Base-by-base conservation (phyloP, 129 eudicot species). In the Flaveria bidentis region DNA sequence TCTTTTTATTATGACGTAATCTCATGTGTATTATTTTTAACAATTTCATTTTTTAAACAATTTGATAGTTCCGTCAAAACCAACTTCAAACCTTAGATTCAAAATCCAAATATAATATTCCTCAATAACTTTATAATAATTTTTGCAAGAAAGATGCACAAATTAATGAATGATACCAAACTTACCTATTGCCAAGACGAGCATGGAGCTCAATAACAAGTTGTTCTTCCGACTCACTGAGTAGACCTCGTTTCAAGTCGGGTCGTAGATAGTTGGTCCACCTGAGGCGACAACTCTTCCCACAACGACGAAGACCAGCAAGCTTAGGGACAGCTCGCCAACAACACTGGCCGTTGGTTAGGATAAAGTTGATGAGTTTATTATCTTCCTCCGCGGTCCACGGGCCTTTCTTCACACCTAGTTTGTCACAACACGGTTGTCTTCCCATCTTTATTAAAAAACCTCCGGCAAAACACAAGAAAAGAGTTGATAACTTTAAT, bases 261-360 rank as follows among this genome's bases (percentile, higher is more conserved):
- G 98, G 98, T 12, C 98, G 98, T 9, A 93, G 98, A 72, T 93
- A 93, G 68, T 93, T 93, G 20, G 97, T 93, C 98, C 98, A 93
- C 0, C 98, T 96, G 55, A 93, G 93, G 15, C 98, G 86, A 51
- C 98, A 93, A 70, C 98, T 93, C 85, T 93, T 93, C 47, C 98
- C 98, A 39, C 98, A 93, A 3, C 98, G 93, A 14, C 93, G 89
- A 1, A 93, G 89, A 6, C 97, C 98, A 1, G 98, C 97, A 3
- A 93, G 93, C 72, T 91, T 93, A 12, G 98, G 98, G 58, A 93
- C 96, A 49, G 98, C 98, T 4, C 98, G 87, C 98, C 98, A 93
- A 62, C 98, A 93, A 72, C 98, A 91, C 81, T 93, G 98, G 64
- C 98, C 98, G 53, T 81, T 91, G 8, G 96, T 86, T 15, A 93